Evolutionary conservation across 495 filamentous ascomycete species (phyloP).

Genomic region (Talaromyces thailandensis): DNA sequence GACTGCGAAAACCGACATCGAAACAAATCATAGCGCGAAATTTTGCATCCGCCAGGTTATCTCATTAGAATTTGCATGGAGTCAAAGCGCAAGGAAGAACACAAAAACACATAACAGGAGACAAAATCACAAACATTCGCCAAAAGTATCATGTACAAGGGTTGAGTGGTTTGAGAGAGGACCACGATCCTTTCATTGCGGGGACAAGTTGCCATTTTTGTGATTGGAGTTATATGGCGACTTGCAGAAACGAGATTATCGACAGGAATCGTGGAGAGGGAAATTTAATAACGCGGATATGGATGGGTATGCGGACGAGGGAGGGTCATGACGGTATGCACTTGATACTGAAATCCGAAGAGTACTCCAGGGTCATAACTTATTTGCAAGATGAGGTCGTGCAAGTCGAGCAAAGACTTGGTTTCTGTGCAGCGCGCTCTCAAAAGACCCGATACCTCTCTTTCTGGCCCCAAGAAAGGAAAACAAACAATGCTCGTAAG

Average conservation of each 20-base stretch:
- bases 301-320: neutral
- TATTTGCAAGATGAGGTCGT: neutral
- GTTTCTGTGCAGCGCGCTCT: constrained; percentile 13
- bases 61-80: constrained; percentile 1
- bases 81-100: neutral
- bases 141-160: constrained; percentile 11
- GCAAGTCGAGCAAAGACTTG: neutral
- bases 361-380: neutral
- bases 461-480: constrained; percentile 14
- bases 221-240: neutral
- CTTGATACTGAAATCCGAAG: neutral
- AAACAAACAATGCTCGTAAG: constrained; percentile 31
- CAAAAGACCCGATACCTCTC: neutral
- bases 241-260: constrained; percentile 12
- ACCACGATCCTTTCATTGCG: neutral
- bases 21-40: constrained; percentile 7
- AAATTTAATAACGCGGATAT: constrained; percentile 11
- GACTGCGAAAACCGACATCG: neutral
- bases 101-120: constrained; percentile 9
- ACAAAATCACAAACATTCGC: constrained; percentile 22
- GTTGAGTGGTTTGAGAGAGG: neutral
- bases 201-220: neutral
- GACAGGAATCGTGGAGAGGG: constrained; percentile 18
- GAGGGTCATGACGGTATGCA: neutral
- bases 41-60: constrained; percentile 10